These are phyloP conservation scores for Triticum dicoccoides DNA, from an alignment of 176 grass and related monocot species.

Conservation along the genomic window DNA sequence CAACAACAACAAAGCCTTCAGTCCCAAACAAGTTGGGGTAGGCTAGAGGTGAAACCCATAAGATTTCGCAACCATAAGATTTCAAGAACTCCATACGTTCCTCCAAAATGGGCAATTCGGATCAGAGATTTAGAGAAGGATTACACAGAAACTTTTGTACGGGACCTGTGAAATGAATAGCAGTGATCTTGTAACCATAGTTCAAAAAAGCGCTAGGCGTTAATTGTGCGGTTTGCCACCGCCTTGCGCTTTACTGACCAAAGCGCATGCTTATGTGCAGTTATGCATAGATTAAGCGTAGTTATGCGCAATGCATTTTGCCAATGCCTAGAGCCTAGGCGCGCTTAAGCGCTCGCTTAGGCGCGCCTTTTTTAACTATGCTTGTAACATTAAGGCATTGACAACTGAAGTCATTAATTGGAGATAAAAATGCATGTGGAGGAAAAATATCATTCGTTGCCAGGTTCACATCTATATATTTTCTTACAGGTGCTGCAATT, in stretches of 20 bases:
- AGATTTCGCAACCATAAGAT: background rate
- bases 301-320: no score
- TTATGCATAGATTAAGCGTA: no score
- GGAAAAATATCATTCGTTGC: background rate
- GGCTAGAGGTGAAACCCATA: no score
- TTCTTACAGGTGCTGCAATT: conserved; percentile 75
- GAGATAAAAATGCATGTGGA: background rate
- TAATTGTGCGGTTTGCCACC: no score
- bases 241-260: no score
- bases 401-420: background rate
- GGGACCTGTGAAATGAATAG: conserved; percentile 3
- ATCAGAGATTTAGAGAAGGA: background rate
- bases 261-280: no score
- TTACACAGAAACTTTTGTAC: background rate
- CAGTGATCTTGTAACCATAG: background rate
- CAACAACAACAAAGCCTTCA: no score
- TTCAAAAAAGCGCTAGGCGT: no score
- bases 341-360: no score
- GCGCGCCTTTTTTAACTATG: no score
- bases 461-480: conserved; percentile 29
- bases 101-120: background rate
- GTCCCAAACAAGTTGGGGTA: no score
- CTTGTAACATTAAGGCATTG: background rate
- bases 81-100: background rate
- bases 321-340: no score